Base-by-base conservation (phyloP, 176 grass and related monocot genomes). In the Carex scoparia region DNA sequence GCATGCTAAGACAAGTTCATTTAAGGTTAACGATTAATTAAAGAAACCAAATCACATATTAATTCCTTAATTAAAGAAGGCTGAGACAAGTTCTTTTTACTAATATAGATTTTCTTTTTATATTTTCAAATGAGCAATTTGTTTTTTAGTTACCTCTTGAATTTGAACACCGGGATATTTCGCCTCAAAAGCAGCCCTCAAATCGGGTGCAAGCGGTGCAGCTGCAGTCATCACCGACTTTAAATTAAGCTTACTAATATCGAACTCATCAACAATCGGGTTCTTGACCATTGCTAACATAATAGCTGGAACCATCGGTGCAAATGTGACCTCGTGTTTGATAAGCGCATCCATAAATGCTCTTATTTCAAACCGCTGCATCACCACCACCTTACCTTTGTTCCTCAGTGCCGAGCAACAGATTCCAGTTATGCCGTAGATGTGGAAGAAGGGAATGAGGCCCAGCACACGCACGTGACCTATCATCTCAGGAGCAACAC, bases 381-480 rank as follows among this genome's bases (percentile, higher is more conserved):
- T 97, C 27, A 94, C 92, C 28, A 97, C 94, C 51, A 97, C 94
- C 73, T 87, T 97, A 30, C 94, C 94, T 87, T 92, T 97, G 86
- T 84, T 87, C 78, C 92, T 86, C n/a, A 97, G 86, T 37, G 90
- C 90, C 3, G 90, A 32, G 79, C 92, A 94, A 89, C 90, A 92
- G 66, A 97, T 97, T 81, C 92, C 87, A 10, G 92, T 92, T 87
- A 94, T 92, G 70, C 92, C 94, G 84, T 97, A 97, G 88, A 94
- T 97, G 87, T 97, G 94, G 92, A 97, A 94, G 86, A 97, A 92
- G 1, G 90, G 94, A 84, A 97, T 92, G 11, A 97, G 92, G 4
- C 92, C 92, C 31, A 94, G 87, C 2, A 80, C 66, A 0, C 88
- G 87, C 14, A 94, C 84, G 1, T 91, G 30, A 3, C 95, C 92